A percentile compares a stretch with the other conserved stretches of the same genome.
Evolutionary conservation across 768 basidiomycete genomes (phyloP).

Genomic region (Tephrocybe sp.): DNA sequence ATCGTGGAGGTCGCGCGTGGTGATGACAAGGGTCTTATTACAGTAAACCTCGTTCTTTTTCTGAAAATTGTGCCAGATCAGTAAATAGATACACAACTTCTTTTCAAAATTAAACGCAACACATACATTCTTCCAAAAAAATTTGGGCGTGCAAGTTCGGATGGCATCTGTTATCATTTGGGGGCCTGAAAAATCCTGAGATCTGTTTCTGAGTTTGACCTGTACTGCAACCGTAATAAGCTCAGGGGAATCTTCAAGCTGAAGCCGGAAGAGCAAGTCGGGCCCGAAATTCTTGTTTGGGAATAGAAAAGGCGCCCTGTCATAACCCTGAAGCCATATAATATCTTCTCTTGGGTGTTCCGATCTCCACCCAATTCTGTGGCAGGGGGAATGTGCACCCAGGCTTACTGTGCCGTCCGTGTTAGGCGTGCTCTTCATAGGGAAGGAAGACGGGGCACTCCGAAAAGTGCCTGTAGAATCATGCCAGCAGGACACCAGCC

Average conservation of each 20-base stretch:
- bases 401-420: not conserved
- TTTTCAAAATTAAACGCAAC: not conserved
- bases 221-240: conserved; percentile 5
- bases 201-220: not conserved
- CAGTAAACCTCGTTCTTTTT: not conserved
- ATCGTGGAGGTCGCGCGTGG: not conserved
- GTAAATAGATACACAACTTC: not conserved
- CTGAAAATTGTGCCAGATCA: not conserved
- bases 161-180: not conserved
- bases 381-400: not conserved
- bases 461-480: not conserved
- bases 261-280: conserved; percentile 2
- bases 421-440: not conserved
- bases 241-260: not conserved
- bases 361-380: not conserved
- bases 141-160: not conserved
- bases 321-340: not conserved
- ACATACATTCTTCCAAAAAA: not conserved
- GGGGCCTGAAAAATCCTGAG: too few relatives aligned
- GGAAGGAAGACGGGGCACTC: not conserved
- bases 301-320: conserved; percentile 5
- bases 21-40: not conserved
- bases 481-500: conserved; percentile 8
- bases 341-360: not conserved
- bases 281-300: conserved; percentile 2